Percentiles rank a stretch among this genome's conserved stretches.
phyloP scores from a whole-genome alignment of 345 rosid genomes.

The Salix brachista region DNA sequence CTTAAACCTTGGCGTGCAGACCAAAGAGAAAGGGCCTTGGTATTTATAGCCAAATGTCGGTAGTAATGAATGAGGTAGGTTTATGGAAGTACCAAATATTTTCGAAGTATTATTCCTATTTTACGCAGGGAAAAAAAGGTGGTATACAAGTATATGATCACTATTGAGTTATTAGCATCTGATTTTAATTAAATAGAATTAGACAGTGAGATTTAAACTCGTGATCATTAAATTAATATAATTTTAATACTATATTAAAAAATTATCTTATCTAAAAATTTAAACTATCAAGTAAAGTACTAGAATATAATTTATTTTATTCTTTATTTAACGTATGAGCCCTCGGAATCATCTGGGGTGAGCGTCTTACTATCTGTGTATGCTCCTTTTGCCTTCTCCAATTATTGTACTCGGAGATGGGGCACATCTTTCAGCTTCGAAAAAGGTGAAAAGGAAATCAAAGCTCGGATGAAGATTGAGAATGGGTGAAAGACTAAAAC shows the following conservation, averaged over 20 bases:
- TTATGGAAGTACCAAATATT: no score
- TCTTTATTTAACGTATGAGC: not conserved
- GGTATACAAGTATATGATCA: not conserved
- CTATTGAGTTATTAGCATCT: not conserved
- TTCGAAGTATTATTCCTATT: not conserved
- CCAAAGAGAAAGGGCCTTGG: not conserved
- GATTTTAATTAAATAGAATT: no score
- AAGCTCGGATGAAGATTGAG: not conserved
- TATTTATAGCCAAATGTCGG: not conserved
- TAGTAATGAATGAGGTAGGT: not conserved
- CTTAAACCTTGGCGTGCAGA: not conserved
- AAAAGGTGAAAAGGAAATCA: not conserved
- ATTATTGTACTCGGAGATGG: not conserved
- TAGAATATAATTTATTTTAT: no score
- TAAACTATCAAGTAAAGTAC: no score
- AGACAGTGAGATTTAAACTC: rapidly evolving
- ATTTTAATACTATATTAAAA: no score
- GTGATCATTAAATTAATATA: no score
- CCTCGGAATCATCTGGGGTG: not conserved
- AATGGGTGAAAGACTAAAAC: not conserved
- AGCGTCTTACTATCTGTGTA: not conserved
- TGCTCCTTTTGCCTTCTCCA: not conserved
- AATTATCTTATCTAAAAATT: no score
- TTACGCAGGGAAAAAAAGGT: not conserved
- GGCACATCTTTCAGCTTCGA: not conserved